phyloP scores from a whole-genome alignment of 768 basidiomycete species.

The Crucibulum laeve region DNA sequence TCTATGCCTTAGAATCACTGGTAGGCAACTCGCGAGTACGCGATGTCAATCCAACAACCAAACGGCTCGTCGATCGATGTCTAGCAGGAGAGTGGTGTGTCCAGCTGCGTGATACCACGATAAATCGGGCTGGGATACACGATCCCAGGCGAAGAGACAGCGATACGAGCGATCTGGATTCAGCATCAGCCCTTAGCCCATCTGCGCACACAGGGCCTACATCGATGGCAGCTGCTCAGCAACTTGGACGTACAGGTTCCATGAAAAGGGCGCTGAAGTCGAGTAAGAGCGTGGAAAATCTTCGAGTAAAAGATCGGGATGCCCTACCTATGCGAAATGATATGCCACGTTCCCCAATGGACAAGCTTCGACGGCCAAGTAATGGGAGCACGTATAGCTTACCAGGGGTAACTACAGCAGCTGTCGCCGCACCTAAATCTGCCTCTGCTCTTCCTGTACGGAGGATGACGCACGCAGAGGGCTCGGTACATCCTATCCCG shows the following conservation, averaged over 20 bases:
- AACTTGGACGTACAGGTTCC: conserved; percentile 29
- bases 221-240: conserved; percentile 24
- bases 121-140: conserved; percentile 13
- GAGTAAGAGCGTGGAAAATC: conserved; percentile 63
- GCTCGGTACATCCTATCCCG: too few relatives aligned
- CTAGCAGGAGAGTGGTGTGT: conserved; percentile 85
- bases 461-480: too few relatives aligned
- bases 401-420: conserved; percentile 20
- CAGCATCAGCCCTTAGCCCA: conserved; percentile 34
- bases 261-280: conserved; percentile 46
- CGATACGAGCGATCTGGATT: too few relatives aligned
- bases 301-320: conserved; percentile 26
- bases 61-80: conserved; percentile 88
- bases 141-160: conserved; percentile 38
- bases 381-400: conserved; percentile 40
- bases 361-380: conserved; percentile 30
- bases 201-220: conserved; percentile 19
- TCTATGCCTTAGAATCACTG: conserved; percentile 75
- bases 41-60: conserved; percentile 83
- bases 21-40: conserved; percentile 70
- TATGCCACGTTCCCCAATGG: conserved; percentile 27
- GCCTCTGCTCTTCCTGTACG: conserved; percentile 9
- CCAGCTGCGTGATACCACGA: conserved; percentile 42
- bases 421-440: conserved; percentile 11
- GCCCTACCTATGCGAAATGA: conserved; percentile 6